Conservation (phyloP, 305 asterid genomes). For the Rubia balearica region DNA sequence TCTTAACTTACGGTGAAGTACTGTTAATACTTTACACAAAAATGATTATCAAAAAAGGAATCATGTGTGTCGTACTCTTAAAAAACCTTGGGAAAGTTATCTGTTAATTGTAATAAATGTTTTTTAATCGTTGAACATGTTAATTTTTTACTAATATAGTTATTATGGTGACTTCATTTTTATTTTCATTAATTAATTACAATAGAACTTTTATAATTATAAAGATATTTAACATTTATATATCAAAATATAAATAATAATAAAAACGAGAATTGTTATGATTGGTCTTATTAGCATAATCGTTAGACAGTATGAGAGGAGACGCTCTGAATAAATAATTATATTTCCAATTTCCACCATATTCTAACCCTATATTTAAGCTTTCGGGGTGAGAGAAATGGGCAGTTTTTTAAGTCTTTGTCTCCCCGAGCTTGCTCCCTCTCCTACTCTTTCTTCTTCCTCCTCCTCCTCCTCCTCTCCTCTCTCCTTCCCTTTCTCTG, state of each 20-base stretch:
- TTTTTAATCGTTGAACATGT: too few relatives aligned
- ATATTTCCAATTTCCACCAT: not conserved
- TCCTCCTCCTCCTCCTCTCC: not conserved
- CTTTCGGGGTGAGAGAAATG: constrained; percentile 24
- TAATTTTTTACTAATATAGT: too few relatives aligned
- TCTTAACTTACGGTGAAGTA: not conserved
- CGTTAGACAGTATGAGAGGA: too few relatives aligned
- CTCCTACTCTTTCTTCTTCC: constrained; percentile 2
- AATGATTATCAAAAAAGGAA: not conserved
- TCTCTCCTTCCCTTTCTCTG: constrained; percentile 22
- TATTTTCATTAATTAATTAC: too few relatives aligned
- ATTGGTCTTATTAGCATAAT: too few relatives aligned
- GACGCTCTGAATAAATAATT: constrained; percentile 2
- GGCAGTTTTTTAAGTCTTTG: constrained; percentile 13
- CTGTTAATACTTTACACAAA: not conserved
- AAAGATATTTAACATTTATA: too few relatives aligned
- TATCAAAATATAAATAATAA: too few relatives aligned
- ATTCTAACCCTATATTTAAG: constrained; percentile 22
- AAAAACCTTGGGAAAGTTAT: not conserved
- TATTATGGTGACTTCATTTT: too few relatives aligned
- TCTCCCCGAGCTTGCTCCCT: constrained; percentile 8
- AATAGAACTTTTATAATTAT: too few relatives aligned
- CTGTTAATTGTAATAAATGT: too few relatives aligned
- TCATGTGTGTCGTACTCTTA: not conserved
- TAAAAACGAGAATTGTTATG: too few relatives aligned